Conservation (phyloP, 1,284 basidiomycete species). For the Sanghuangporus sanghuang region DNA sequence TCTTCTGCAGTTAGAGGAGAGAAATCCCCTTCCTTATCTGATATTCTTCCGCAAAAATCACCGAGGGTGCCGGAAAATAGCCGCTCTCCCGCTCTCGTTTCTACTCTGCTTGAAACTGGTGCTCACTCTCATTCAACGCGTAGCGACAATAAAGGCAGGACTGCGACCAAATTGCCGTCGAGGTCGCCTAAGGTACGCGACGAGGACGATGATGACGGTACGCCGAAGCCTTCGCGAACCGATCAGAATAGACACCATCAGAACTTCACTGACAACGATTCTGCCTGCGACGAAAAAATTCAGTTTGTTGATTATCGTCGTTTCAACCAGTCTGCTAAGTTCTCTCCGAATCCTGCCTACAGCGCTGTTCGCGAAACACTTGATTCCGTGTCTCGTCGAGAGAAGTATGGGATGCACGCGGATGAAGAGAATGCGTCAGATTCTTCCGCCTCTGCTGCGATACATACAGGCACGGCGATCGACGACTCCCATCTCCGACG, state of each 20-base stretch:
- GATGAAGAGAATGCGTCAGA: neutral
- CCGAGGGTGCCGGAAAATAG: neutral
- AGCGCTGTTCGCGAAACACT: neutral
- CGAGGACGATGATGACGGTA: neutral
- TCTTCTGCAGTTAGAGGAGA: neutral
- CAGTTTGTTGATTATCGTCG: neutral
- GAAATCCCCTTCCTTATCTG: neutral
- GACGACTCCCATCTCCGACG: slow-evolving; percentile 13
- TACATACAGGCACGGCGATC: neutral
- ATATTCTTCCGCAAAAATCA: neutral
- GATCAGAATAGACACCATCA: neutral
- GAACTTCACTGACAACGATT: neutral
- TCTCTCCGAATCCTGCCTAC: neutral
- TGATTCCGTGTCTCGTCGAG: neutral
- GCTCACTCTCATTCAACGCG: neutral
- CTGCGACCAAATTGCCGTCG: neutral
- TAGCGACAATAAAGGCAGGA: neutral
- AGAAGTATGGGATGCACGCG: neutral
- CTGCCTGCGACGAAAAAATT: slow-evolving; percentile 1
- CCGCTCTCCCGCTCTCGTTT: neutral
- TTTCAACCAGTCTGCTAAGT: neutral
- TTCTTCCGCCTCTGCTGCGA: neutral
- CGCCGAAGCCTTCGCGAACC: slow-evolving; percentile 5
- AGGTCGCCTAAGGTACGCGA: neutral
- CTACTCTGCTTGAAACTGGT: neutral